Base-by-base conservation (phyloP, 129 eudicot species). In the Smallanthus sonchifolius region DNA sequence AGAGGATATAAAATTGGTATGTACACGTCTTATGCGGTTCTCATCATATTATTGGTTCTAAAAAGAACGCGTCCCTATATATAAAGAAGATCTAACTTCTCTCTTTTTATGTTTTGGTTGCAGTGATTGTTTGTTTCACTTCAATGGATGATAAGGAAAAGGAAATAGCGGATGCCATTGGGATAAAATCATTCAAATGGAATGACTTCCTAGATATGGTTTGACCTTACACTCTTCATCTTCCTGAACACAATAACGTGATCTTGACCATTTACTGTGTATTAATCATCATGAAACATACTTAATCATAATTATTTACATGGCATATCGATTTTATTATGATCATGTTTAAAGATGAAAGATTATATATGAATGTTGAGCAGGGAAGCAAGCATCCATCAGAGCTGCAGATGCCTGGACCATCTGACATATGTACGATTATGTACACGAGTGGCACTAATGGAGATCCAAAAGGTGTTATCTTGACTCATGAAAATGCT, bases 371-470 rank as follows among this genome's bases (percentile, higher is more conserved):
- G 37, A 44, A 52, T 37, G 55, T 67, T 77, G 54, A 49, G 4
- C 75, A 91, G 97, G 97, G 97, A 14, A 86, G 60, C 54, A 74
- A 86, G 14, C 61, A 85, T 48, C 86, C 86, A 24, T 68, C 82
- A 2, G 87, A 85, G 60, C 69, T 69, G 17, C 74, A 72, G 30
- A 86, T 92, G 11, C 98, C 98, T 20, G 74, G 84, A 44, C 74
- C 92, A 28, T 59, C 60, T 30, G 65, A 83, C 70, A 87, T 87
- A 52, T 86, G 95, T 63, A 92, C 90, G 30, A 86, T 92, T 45
- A 92, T 92, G 98, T 90, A 92, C 91, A 92, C 98, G 13, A 92
- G 98, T 73, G 98, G 98, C 64, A 92, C 98, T 6, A 90, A 86
- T 72, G 98, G 98, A 60, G 95, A 87, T 74, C 98, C 98, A 14